A percentile compares a stretch with the other conserved stretches of the same genome.
Conservation (phyloP, 164 flowering plant species). For the Tetrastigma voinierianum region DNA sequence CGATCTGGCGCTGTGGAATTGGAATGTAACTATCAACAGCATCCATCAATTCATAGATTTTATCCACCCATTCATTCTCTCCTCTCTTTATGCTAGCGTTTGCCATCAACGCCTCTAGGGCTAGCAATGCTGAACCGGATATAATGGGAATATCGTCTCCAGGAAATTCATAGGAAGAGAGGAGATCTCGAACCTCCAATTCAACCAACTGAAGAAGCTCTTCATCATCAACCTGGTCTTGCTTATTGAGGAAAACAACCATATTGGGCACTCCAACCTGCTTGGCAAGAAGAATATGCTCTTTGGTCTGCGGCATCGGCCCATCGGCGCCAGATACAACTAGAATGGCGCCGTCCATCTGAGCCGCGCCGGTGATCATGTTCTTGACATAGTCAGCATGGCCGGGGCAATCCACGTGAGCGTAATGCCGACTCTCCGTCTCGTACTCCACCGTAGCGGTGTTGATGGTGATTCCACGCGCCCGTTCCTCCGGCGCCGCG, state of each 20-base stretch:
- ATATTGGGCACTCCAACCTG: constrained; percentile 71
- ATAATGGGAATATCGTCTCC: constrained; percentile 65
- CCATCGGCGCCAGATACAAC: constrained; percentile 70
- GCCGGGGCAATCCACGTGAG: constrained; percentile 73
- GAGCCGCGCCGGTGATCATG: constrained; percentile 79
- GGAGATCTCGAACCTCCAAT: constrained; percentile 59
- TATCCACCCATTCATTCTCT: constrained; percentile 62
- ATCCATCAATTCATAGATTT: constrained; percentile 60
- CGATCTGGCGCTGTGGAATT: constrained; percentile 52
- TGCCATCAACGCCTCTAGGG: constrained; percentile 53
- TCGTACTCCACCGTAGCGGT: constrained; percentile 71
- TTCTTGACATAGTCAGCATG: constrained; percentile 76
- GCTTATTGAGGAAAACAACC: constrained; percentile 63
- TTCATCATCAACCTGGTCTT: constrained; percentile 65
- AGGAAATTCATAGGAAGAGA: constrained; percentile 53
- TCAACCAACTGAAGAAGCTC: constrained; percentile 64
- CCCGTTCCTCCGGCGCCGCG: constrained; percentile 66
- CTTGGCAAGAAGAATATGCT: constrained; percentile 60
- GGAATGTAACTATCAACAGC: constrained; percentile 60
- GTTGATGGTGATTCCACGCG: constrained; percentile 63
- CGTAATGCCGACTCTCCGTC: constrained; percentile 65
- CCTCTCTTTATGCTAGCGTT: constrained; percentile 50
- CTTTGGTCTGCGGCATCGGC: constrained; percentile 75
- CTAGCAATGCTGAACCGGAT: constrained; percentile 59
- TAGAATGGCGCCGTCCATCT: constrained; percentile 75